Percentiles rank a stretch among this genome's conserved stretches.
Evolutionary conservation across 257 asterid species (phyloP).

Genomic region (Handroanthus guayacan): DNA sequence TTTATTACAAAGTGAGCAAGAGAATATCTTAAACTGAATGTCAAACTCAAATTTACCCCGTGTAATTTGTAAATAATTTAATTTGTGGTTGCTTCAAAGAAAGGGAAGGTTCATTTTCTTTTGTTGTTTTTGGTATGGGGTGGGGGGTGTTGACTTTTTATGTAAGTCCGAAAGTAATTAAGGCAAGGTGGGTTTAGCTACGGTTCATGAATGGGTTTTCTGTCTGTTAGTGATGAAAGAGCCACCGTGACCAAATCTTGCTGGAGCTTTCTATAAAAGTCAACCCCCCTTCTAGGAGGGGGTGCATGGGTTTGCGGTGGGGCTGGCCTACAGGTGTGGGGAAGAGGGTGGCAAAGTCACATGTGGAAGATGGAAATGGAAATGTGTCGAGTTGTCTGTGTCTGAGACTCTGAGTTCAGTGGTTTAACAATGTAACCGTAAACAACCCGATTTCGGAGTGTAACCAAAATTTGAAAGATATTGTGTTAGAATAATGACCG

Average conservation of each 20-base stretch:
- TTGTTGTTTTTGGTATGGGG: conserved; percentile 20
- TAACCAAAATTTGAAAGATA: neutral
- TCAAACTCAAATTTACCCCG: neutral
- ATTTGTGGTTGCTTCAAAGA: conserved; percentile 41
- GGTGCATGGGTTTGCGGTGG: conserved; percentile 28
- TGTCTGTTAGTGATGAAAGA: conserved; percentile 42
- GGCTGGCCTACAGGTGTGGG: conserved; percentile 36
- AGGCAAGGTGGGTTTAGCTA: conserved; percentile 52
- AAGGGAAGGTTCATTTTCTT: conserved; percentile 36
- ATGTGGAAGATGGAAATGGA: conserved; percentile 41
- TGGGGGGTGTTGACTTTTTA: conserved; percentile 56
- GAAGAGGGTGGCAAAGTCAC: conserved; percentile 34
- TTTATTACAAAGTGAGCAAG: neutral
- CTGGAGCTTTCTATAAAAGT: conserved; percentile 56
- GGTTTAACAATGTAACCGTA: neutral
- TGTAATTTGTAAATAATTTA: neutral
- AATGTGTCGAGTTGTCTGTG: conserved; percentile 40
- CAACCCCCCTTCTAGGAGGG: conserved; percentile 46
- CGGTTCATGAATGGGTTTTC: conserved; percentile 33
- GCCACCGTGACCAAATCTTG: conserved; percentile 51
- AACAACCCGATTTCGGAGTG: conserved; percentile 6
- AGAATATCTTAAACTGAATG: neutral
- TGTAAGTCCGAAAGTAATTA: conserved; percentile 44
- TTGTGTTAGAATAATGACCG: neutral
- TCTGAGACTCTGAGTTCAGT: neutral